Percentiles rank a stretch among this genome's conserved stretches.
These are phyloP conservation scores for Alternaria conjuncta DNA, from an alignment of 2,329 filamentous ascomycete species.

Conservation along the genomic window DNA sequence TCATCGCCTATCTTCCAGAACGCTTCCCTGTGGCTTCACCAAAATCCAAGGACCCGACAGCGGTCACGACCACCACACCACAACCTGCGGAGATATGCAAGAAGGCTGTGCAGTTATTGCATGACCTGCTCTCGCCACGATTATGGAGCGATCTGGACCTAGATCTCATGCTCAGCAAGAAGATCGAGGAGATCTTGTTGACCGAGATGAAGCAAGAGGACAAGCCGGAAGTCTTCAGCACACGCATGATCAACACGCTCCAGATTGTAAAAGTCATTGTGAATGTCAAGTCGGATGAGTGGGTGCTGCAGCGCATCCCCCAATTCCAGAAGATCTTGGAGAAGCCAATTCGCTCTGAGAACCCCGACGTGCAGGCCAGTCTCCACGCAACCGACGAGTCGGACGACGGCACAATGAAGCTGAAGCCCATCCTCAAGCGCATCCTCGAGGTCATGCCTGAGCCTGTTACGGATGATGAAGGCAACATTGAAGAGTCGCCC, in stretches of 20 bases:
- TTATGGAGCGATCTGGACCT: constrained; percentile 94
- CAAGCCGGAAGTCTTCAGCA: constrained; percentile 74
- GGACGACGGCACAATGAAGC: constrained; percentile 63
- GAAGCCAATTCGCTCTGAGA: constrained; percentile 85
- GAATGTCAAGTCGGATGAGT: constrained; percentile 86
- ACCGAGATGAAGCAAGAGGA: constrained; percentile 66
- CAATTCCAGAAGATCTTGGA: constrained; percentile 87
- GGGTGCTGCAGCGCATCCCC: constrained; percentile 80
- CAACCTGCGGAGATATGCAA: constrained; percentile 79
- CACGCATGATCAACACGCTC: constrained; percentile 89
- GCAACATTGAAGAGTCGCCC: constrained; percentile 74
- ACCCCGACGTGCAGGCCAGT: constrained; percentile 91
- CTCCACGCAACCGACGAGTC: constrained; percentile 77
- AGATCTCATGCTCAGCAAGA: constrained; percentile 82
- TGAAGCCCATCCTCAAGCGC: constrained; percentile 78
- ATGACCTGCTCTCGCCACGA: constrained; percentile 82
- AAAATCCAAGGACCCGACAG: constrained; percentile 49
- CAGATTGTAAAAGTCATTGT: constrained; percentile 91
- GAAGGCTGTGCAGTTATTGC: constrained; percentile 80
- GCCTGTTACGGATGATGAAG: constrained; percentile 83
- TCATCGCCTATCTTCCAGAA: constrained; percentile 89
- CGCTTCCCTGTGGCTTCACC: constrained; percentile 71
- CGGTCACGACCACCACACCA: constrained; percentile 49
- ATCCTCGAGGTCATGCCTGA: constrained; percentile 87
- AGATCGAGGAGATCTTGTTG: constrained; percentile 83